Base-by-base conservation (phyloP, 768 basidiomycete genomes). In the Daedalea quercina region DNA sequence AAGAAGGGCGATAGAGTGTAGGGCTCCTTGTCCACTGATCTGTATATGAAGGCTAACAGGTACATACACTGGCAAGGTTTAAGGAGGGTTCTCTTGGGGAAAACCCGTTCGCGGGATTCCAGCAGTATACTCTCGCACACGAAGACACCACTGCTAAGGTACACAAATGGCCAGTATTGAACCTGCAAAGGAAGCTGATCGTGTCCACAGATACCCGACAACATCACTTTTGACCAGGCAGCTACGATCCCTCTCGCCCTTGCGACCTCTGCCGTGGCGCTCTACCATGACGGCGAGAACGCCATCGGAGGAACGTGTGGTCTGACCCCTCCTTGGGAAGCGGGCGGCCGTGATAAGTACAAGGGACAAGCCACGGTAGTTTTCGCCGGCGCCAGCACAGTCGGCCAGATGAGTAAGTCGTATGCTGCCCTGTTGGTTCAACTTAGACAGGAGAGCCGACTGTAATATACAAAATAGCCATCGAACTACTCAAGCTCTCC, bases 181-280 rank as follows among this genome's bases (percentile, higher is more conserved):
- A 19, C 8, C 24, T 22, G 15, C 22, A 26, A n/a, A n/a, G 23
- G 7, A 7, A 26, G 3, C 11, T 47, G 1, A 37, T 4, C 1
- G 19, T 4, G n/a, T 20, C 9, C 15, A 7, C 42, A 70, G 68
- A 70, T 75, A 8, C 76, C 75, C 1, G 35, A 54, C 13, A 68
- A 67, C 31, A 31, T 76, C 22, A 63, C 65, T 0, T 68, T 68
- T 52, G 73, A 75, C 17, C 60, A 74, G 33, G 77, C 73, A 0
- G 65, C 74, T 0, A 67, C 75, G 6, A 58, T 77, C 19, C 74
- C 77, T 2, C 62, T 73, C 17, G 70, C 59, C 0, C 54, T 75
- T 7, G 65, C 68, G 3, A 71, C 73, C 3, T 73, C 73, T 1
- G 68, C 63, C 4, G 42, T 66, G 1, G 74, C 67, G 0, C 58